Conservation (phyloP, 129 eudicot genomes). For the Cynara cardunculus region DNA sequence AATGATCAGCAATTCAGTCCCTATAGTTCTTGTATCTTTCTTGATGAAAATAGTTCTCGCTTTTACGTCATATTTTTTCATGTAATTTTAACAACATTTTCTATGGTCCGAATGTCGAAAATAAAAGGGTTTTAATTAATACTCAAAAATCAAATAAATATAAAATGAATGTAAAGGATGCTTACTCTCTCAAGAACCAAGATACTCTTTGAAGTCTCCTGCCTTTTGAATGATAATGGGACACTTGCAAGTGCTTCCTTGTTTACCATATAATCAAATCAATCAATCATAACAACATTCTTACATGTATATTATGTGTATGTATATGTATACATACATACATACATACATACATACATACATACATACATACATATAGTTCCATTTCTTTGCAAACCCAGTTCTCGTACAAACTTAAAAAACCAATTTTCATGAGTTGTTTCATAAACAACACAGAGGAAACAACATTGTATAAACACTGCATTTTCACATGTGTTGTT, state of each 20-base stretch:
- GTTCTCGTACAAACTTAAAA: neutral
- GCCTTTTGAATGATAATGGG: constrained; percentile 38
- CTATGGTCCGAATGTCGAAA: neutral
- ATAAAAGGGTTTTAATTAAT: neutral
- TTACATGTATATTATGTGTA: neutral
- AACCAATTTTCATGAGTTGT: neutral
- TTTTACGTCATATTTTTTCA: neutral
- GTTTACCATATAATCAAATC: constrained; percentile 14
- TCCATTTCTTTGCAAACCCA: neutral
- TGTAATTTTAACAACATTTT: neutral
- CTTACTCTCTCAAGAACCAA: constrained; percentile 31
- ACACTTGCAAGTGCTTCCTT: constrained; percentile 41
- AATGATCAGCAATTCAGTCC: neutral
- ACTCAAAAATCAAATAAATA: neutral
- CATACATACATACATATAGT: neutral
- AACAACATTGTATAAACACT: too few species aligned
- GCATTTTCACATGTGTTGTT: neutral
- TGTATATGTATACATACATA: too few species aligned
- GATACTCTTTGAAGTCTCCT: constrained; percentile 31
- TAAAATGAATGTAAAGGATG: neutral
- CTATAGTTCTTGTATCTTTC: neutral
- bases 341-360: neutral
- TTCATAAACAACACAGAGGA: too few species aligned
- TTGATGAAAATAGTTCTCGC: neutral
- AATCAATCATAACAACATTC: neutral